Evolutionary conservation across 1,284 basidiomycete genomes (phyloP).

Genomic region (Blastosporella zonata): DNA sequence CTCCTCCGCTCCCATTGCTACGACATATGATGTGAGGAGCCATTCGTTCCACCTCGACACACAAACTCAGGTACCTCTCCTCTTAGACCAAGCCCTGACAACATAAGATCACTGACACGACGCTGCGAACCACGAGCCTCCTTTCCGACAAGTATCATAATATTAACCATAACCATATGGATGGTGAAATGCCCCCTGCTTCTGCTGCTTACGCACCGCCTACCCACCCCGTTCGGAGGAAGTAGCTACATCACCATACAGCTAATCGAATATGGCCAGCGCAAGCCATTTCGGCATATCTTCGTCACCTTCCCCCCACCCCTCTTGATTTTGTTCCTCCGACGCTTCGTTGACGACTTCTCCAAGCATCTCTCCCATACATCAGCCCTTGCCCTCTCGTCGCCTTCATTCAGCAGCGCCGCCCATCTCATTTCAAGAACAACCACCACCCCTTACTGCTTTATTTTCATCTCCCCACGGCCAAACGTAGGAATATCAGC

Average conservation of each 20-base stretch:
- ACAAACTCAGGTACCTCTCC: conserved; percentile 14
- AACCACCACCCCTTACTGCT: conserved; percentile 9
- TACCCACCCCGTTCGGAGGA: conserved; percentile 24
- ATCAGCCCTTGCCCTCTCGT: conserved; percentile 30
- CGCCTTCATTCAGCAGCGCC: conserved; percentile 25
- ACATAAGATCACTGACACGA: conserved; percentile 6
- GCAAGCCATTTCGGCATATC: conserved; percentile 24
- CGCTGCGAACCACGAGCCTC: conserved; percentile 17
- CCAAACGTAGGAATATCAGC: conserved; percentile 17
- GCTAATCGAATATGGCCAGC: conserved; percentile 29
- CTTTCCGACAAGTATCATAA: conserved; percentile 25
- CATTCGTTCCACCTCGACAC: conserved; percentile 28
- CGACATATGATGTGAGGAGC: conserved; percentile 11
- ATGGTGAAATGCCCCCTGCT: conserved; percentile 8
- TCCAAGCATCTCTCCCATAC: conserved; percentile 14
- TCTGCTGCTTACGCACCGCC: conserved; percentile 17
- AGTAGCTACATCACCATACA: conserved; percentile 18
- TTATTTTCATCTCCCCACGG: conserved; percentile 16
- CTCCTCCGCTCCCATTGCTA: too few species aligned
- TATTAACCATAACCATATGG: conserved; percentile 16
- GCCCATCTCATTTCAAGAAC: conserved; percentile 18
- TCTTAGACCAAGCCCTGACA: conserved; percentile 10
- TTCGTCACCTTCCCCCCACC: conserved; percentile 23
- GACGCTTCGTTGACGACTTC: conserved; percentile 22
- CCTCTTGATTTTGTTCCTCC: conserved; percentile 20